These are phyloP conservation scores for Thinopyrum elongatum DNA, from an alignment of 176 grass and related monocot genomes.

Conservation along the genomic window DNA sequence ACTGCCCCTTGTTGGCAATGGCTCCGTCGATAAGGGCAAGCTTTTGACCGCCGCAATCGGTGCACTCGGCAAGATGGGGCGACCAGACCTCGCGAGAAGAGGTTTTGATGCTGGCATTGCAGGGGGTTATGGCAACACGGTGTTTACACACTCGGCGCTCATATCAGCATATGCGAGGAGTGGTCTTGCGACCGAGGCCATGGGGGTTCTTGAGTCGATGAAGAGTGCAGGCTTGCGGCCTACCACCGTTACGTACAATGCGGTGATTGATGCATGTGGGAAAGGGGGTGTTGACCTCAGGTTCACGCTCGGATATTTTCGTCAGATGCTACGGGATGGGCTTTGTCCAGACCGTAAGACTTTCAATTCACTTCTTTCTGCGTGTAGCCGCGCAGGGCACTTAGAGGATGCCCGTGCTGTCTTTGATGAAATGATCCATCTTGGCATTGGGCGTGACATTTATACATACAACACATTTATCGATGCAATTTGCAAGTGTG, in stretches of 20 bases:
- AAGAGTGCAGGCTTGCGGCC: conserved; percentile 64
- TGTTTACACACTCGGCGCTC: conserved; percentile 76
- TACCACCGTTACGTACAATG: conserved; percentile 86
- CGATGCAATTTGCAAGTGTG: conserved; percentile 97
- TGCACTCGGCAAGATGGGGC: conserved; percentile 68
- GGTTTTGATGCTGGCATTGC: conserved; percentile 62
- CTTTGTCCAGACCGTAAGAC: conserved; percentile 90
- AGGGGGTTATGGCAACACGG: conserved; percentile 73
- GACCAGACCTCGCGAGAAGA: conserved; percentile 72
- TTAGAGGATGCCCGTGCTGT: conserved; percentile 72
- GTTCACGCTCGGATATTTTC: conserved; percentile 77
- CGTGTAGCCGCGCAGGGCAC: conserved; percentile 81
- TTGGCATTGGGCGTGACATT: conserved; percentile 86
- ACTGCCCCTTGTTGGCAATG: conserved; percentile 51
- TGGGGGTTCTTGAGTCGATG: conserved; percentile 72
- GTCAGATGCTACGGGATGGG: conserved; percentile 81
- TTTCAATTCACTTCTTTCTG: conserved; percentile 94
- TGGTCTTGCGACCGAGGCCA: conserved; percentile 70
- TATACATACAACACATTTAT: conserved; percentile 99
- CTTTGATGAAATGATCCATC: conserved; percentile 97
- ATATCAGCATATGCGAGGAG: conserved; percentile 93
- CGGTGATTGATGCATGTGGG: conserved; percentile 86
- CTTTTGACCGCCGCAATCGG: conserved; percentile 77
- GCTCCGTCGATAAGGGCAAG: conserved; percentile 60
- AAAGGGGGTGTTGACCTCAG: conserved; percentile 83